Base-by-base conservation (phyloP, 257 asterid species). In the Hygrophila difformis region DNA sequence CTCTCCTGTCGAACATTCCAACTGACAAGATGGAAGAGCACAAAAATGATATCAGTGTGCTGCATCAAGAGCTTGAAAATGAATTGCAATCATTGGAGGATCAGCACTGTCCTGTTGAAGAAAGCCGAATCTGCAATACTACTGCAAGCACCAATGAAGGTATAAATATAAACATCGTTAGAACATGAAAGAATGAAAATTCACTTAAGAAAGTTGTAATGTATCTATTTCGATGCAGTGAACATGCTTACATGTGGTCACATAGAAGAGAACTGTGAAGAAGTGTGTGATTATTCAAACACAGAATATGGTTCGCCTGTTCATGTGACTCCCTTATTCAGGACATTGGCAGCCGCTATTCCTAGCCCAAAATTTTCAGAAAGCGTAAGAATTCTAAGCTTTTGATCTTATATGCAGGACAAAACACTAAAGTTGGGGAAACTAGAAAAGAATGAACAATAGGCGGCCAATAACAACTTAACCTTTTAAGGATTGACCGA, bases 291-390 rank as follows among this genome's bases (percentile, higher is more conserved):
- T 37, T 72, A 53, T 69, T 60, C 82, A 34, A 66, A 60, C 49
- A 22, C 66, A 12, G 91, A 72, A 39, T 91, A 74, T 53, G 66
- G 68, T 60, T 87, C 99, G 56, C 99, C 97, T 40, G 58, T 73
- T 62, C 89, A 78, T 37, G 87, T 87, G 62, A 87, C 93, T 57
- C 99, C 97, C n/a, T 44, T 91, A 54, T 91, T 91, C 78, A 78
- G 82, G 65, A 69, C 99, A 55, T 63, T 87, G 67, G 99, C 99
- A 56, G 95, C 93, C 38, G 74, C 87, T 35, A 81, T 86, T 68
- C 97, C 99, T 45, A 91, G 87, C 57, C 99, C 99, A 26, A 69
- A 80, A 66, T 91, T 91, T 68, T 86, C 97, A 8, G 99, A 86
- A 81, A 91, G 99, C 44, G 99, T 86, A 79, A 78, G 99, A 64